Conservation (phyloP, 768 basidiomycete genomes). For the Ramaria sp. region DNA sequence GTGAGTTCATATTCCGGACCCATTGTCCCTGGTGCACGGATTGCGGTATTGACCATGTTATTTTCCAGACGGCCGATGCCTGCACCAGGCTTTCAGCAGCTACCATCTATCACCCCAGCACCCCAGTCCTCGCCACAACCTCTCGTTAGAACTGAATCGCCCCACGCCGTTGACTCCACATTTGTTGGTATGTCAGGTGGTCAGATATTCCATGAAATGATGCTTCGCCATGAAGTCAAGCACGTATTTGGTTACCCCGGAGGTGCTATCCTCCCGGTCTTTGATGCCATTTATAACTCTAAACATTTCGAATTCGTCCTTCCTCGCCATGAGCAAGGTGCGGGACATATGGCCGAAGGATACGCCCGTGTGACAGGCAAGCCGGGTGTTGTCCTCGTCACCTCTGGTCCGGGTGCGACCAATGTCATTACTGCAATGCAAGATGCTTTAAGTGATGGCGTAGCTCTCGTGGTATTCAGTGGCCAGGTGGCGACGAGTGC, state of each 20-base stretch:
- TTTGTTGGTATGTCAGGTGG: constrained; percentile 95
- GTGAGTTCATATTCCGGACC: not conserved
- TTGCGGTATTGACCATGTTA: not conserved
- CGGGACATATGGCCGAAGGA: constrained; percentile 98
- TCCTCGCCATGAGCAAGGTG: constrained; percentile 95
- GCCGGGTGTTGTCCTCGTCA: constrained; percentile 95
- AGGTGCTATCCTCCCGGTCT: constrained; percentile 97
- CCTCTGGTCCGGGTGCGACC: constrained; percentile 95
- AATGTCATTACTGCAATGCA: constrained; percentile 98
- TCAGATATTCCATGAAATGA: constrained; percentile 99
- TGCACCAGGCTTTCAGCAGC: constrained; percentile 36
- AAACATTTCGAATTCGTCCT: constrained; percentile 91
- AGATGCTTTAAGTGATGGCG: constrained; percentile 89
- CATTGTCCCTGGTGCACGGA: not conserved
- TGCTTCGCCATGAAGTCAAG: constrained; percentile 92
- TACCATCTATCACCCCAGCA: constrained; percentile 29
- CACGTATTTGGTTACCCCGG: constrained; percentile 98
- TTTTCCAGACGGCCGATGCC: constrained; percentile 47
- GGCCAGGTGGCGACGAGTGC: constrained; percentile 99
- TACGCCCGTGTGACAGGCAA: constrained; percentile 97
- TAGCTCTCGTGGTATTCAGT: constrained; percentile 89
- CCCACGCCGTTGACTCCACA: constrained; percentile 51
- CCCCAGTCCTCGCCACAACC: constrained; percentile 25
- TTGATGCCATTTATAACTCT: constrained; percentile 97
- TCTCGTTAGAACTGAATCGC: constrained; percentile 14